Base-by-base conservation (phyloP, 352 stramenopile genomes). In the Elongisporangium undulatum region DNA sequence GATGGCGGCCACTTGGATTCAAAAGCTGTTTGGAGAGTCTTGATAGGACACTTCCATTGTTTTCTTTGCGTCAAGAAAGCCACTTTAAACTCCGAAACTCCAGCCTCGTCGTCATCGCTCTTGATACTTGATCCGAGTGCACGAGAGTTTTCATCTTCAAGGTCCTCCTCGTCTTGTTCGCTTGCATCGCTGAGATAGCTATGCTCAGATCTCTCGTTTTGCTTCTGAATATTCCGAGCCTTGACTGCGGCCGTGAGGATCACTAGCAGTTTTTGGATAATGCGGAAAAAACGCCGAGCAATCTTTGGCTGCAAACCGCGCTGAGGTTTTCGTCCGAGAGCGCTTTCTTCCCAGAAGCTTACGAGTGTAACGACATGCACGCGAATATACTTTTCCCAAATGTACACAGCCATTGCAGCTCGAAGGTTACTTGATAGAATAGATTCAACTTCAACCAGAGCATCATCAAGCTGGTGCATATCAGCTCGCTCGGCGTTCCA, bases 341-440 rank as follows among this genome's bases (percentile, higher is more conserved):
- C 82, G 56, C 76, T 89, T 53, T 95, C 83, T 58, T 93, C 80
- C 83, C 83, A 95, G 65, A 90, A 95, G 10, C 72, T 85, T 39
- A 93, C 78, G 12, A 95, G 68, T 48, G 85, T 92, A 52, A 87
- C 72, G 6, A 95, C 82, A 59, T 95, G 85, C 2, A 88, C 72
- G 22, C 84, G 83, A 51, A 95, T 85, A 45, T 91, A 93, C 64
- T 64, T 76, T 48, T 95, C 85, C 85, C 85, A 95, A 63, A 95
- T 75, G 56, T 89, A 72, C 26, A 82, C 63, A 8, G 73, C 72
- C 72, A 95, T 87, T 4, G 82, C 80, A n/a, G 68, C 65, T 67
- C 78, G 78, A 19, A 91, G 49, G 48, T 66, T 63, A 20, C 63
- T 56, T 13, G 67, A 65, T 7, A 53, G 56, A 19, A 92, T 49